Conservation (phyloP, 164 flowering plant species). For the Berberis thunbergii region DNA sequence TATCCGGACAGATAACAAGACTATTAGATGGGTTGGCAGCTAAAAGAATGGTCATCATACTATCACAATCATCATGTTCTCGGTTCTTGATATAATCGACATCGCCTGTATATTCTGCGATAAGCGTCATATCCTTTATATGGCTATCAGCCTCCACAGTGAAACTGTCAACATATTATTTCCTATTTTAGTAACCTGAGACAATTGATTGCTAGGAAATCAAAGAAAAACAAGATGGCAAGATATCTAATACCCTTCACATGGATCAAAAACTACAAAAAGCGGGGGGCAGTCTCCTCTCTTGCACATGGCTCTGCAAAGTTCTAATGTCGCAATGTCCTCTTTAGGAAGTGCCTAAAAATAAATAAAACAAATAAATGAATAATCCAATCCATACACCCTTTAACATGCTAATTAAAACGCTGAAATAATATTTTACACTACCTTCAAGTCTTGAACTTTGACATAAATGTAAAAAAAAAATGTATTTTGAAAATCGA, state of each 20-base stretch:
- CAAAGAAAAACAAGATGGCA: not conserved
- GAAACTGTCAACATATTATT: conserved; percentile 38
- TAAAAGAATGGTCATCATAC: conserved; percentile 71
- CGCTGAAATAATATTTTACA: not conserved
- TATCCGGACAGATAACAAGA: conserved; percentile 91
- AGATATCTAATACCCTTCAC: conserved; percentile 48
- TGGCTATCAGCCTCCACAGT: conserved; percentile 82
- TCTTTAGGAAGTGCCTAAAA: conserved; percentile 61
- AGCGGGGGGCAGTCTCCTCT: conserved; percentile 93
- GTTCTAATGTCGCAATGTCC: conserved; percentile 53
- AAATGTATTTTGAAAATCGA: not conserved
- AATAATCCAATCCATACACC: no score
- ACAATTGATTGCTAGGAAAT: not conserved
- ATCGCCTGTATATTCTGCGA: conserved; percentile 86
- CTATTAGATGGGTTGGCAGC: conserved; percentile 49
- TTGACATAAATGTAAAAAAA: not conserved
- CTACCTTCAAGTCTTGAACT: not conserved
- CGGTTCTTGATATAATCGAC: conserved; percentile 85
- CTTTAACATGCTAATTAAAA: no score
- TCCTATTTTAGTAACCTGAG: not conserved
- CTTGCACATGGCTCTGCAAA: conserved; percentile 76
- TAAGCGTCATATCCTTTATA: conserved; percentile 75
- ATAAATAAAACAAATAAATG: not conserved
- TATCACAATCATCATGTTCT: conserved; percentile 82
- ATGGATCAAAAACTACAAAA: conserved; percentile 73